Evolutionary conservation across 2,329 filamentous ascomycete species (phyloP).

Genomic region (Botrytis fragariae): DNA sequence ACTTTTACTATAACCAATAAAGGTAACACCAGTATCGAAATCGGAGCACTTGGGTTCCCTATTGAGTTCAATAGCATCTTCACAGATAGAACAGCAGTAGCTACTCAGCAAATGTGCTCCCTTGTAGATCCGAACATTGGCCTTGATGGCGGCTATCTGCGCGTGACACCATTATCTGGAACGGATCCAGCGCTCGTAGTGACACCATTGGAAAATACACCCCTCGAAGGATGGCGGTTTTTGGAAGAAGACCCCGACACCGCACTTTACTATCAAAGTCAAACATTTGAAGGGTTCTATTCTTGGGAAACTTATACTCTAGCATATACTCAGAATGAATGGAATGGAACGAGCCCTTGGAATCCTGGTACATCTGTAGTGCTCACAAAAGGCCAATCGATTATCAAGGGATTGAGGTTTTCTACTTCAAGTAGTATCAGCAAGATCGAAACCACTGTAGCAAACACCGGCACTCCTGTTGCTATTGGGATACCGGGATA

Average conservation of each 20-base stretch:
- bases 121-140: constrained; percentile 61
- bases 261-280: constrained; percentile 47
- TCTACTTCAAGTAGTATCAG: constrained; percentile 47
- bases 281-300: constrained; percentile 60
- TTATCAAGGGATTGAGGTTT: constrained; percentile 53
- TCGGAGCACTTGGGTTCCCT: constrained; percentile 57
- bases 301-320: constrained; percentile 56
- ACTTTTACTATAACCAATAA: constrained; percentile 51
- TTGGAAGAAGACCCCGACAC: constrained; percentile 46
- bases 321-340: constrained; percentile 57
- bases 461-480: constrained; percentile 46
- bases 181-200: constrained; percentile 48
- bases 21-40: constrained; percentile 44
- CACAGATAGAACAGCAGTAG: constrained; percentile 47
- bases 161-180: constrained; percentile 51
- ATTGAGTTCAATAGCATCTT: constrained; percentile 64
- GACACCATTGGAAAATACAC: constrained; percentile 50
- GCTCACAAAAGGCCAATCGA: constrained; percentile 45
- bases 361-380: constrained; percentile 50
- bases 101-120: constrained; percentile 52
- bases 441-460: constrained; percentile 48
- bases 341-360: constrained; percentile 52
- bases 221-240: constrained; percentile 55
- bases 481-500: constrained; percentile 55
- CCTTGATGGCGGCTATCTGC: constrained; percentile 56